Evolutionary conservation across 1,284 basidiomycete species (phyloP).

Genomic region (Sparassis latifolia): DNA sequence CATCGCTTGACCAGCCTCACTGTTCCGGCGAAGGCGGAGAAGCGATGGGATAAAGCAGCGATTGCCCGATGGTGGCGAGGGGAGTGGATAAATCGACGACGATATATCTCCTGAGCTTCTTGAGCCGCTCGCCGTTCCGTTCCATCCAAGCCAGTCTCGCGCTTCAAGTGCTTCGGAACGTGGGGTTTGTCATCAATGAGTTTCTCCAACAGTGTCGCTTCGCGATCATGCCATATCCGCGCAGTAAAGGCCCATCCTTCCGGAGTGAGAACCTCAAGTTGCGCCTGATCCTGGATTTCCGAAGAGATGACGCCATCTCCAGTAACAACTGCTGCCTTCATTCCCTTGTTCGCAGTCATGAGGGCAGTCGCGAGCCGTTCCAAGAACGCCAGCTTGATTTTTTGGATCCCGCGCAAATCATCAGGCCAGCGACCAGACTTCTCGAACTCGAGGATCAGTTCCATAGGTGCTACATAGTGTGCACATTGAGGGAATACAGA

Average conservation of each 20-base stretch:
- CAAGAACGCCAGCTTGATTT: constrained; percentile 91
- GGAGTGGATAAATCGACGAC: constrained; percentile 66
- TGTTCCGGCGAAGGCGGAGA: constrained; percentile 77
- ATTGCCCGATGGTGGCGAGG: constrained; percentile 86
- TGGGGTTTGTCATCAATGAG: constrained; percentile 43
- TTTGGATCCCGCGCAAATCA: constrained; percentile 88
- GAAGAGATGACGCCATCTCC: constrained; percentile 42
- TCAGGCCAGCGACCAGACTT: constrained; percentile 93
- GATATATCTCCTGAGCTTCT: constrained; percentile 62
- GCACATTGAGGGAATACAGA: constrained; percentile 46
- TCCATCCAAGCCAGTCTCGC: constrained; percentile 29
- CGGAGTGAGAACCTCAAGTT: constrained; percentile 74
- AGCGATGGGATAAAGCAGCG: constrained; percentile 74
- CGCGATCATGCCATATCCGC: constrained; percentile 85
- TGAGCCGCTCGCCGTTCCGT: constrained; percentile 50
- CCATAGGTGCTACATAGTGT: constrained; percentile 64
- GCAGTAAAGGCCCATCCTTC: constrained; percentile 86
- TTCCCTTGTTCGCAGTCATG: constrained; percentile 43
- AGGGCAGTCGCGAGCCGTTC: constrained; percentile 69
- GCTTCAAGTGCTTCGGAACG: constrained; percentile 32
- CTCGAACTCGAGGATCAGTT: constrained; percentile 83
- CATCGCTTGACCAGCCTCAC: constrained; percentile 90
- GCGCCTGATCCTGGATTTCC: constrained; percentile 64
- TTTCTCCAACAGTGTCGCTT: constrained; percentile 74
- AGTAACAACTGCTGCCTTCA: constrained; percentile 54